phyloP scores from a whole-genome alignment of 2,329 filamentous ascomycete species.

The Emmonsia crescens region DNA sequence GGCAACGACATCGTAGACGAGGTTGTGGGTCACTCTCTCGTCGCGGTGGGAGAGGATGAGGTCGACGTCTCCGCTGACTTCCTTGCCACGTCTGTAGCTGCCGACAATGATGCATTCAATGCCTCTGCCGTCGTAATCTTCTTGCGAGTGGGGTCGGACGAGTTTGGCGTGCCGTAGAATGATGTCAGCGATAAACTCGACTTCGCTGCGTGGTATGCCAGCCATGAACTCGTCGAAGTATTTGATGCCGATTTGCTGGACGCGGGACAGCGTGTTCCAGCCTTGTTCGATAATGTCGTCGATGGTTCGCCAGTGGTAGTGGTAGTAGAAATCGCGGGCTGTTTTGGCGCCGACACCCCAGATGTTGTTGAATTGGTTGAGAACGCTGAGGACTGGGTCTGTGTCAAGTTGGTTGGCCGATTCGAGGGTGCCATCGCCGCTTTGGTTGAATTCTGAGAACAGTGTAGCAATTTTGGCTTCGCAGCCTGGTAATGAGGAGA shows the following conservation, averaged over 20 bases:
- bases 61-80: conserved; percentile 69
- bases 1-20: conserved; percentile 61
- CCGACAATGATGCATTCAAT: conserved; percentile 60
- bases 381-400: conserved; percentile 52
- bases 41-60: conserved; percentile 72
- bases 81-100: conserved; percentile 70
- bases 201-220: conserved; percentile 62
- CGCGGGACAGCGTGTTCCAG: conserved; percentile 62
- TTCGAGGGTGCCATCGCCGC: conserved; percentile 44
- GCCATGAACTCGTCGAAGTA: conserved; percentile 76
- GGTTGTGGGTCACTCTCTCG: conserved; percentile 52
- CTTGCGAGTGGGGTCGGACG: conserved; percentile 40
- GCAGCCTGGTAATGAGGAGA: conserved; percentile 60
- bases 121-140: conserved; percentile 25
- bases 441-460: conserved; percentile 62
- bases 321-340: conserved; percentile 68
- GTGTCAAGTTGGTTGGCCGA: conserved; percentile 54
- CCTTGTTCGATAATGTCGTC: conserved; percentile 78
- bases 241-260: conserved; percentile 89
- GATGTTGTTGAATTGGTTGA: conserved; percentile 68
- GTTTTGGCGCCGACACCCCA: conserved; percentile 85
- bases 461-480: conserved; percentile 67
- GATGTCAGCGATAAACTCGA: conserved; percentile 54
- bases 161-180: conserved; percentile 57
- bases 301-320: conserved; percentile 66